Conservation (phyloP, 2,329 filamentous ascomycete species). For the Trichoderma semiorbis region DNA sequence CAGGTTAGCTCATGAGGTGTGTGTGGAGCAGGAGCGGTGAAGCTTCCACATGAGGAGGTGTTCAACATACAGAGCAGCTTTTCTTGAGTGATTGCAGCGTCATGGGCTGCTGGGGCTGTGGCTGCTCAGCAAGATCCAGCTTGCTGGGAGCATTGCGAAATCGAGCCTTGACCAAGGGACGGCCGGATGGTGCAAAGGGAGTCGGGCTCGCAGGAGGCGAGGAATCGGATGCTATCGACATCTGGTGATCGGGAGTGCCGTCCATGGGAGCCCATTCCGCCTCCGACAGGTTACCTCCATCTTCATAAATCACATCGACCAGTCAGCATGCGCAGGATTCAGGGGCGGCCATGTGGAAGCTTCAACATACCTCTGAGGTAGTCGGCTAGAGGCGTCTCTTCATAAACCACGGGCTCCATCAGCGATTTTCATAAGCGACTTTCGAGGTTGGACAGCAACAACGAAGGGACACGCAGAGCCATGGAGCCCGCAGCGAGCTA, state of each 20-base stretch:
- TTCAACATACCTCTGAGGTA: slow-evolving; percentile 72
- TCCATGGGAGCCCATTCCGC: slow-evolving; percentile 45
- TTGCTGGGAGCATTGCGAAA: slow-evolving; percentile 44
- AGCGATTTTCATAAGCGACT: slow-evolving; percentile 23
- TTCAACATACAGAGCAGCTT: slow-evolving; percentile 49
- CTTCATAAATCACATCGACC: slow-evolving; percentile 25
- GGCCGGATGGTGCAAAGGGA: slow-evolving; percentile 55
- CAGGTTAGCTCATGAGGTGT: background rate
- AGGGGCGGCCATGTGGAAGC: background rate
- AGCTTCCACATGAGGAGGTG: background rate
- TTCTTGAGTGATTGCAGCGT: slow-evolving; percentile 45
- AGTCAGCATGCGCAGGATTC: slow-evolving; percentile 13
- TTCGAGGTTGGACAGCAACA: slow-evolving; percentile 26
- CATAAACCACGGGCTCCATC: slow-evolving; percentile 83
- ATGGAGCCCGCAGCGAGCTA: slow-evolving; percentile 25
- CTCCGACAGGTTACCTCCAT: slow-evolving; percentile 48
- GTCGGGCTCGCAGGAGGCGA: slow-evolving; percentile 48
- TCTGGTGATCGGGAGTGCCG: slow-evolving; percentile 30
- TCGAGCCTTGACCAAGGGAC: slow-evolving; percentile 51
- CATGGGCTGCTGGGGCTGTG: slow-evolving; percentile 20
- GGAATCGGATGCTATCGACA: slow-evolving; percentile 32
- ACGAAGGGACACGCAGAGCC: slow-evolving; percentile 29
- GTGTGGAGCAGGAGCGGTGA: background rate
- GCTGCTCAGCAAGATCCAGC: background rate
- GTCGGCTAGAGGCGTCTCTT: slow-evolving; percentile 82